Evolutionary conservation across 1,284 basidiomycete species (phyloP).

Genomic region (Quambalaria eucalypti): DNA sequence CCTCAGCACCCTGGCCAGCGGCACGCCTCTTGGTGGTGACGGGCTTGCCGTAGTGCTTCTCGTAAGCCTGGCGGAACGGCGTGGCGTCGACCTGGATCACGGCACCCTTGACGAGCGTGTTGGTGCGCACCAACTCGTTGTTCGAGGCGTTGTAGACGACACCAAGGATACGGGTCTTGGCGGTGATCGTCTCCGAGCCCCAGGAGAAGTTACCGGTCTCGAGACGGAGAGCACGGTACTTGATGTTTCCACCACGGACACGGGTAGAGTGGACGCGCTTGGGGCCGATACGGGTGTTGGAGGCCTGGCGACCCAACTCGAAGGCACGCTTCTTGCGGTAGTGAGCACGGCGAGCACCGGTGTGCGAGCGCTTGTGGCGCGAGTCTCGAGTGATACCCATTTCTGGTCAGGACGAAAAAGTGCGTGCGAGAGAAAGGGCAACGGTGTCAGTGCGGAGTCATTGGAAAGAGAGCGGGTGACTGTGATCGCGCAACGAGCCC

Average conservation of each 20-base stretch:
- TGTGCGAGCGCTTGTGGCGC: conserved; percentile 45
- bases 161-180: conserved; percentile 46
- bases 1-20: conserved; percentile 30
- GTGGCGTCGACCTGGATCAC: conserved; percentile 46
- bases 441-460: no score
- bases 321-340: conserved; percentile 47
- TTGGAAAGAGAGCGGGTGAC: no score
- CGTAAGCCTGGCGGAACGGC: conserved; percentile 46
- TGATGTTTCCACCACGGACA: conserved; percentile 46
- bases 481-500: no score
- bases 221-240: conserved; percentile 45
- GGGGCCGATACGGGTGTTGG: conserved; percentile 46
- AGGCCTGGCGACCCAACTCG: conserved; percentile 46
- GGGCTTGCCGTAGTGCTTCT: conserved; percentile 47
- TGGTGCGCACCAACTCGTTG: conserved; percentile 47
- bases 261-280: conserved; percentile 47
- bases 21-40: conserved; percentile 44
- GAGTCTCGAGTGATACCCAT: conserved; percentile 48
- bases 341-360: conserved; percentile 44
- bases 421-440: no score
- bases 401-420: not conserved
- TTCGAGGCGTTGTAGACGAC: conserved; percentile 48
- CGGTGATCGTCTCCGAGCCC: conserved; percentile 47
- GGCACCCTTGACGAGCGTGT: conserved; percentile 47
- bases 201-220: conserved; percentile 46